phyloP scores from a whole-genome alignment of 371 early-diverging fungal genomes.

The Funneliformis caledonium region DNA sequence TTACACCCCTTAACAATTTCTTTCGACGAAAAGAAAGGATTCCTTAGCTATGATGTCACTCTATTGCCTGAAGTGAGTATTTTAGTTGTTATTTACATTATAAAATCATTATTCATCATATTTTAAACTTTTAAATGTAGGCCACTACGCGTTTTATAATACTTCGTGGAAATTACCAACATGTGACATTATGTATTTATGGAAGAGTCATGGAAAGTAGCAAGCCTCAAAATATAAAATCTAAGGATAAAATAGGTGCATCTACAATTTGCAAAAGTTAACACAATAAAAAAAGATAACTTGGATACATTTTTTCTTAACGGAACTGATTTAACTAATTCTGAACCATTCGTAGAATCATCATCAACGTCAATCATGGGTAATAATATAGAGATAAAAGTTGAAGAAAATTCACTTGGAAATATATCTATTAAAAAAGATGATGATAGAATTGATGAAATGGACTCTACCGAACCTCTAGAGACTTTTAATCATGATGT shows the following conservation, averaged over 20 bases:
- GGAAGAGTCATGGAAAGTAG: constrained; percentile 29
- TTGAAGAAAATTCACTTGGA: not conserved
- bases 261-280: not conserved
- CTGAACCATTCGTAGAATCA: not conserved
- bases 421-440: not conserved
- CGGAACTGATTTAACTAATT: constrained; percentile 2
- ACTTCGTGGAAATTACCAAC: constrained; percentile 33
- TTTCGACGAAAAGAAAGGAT: constrained; percentile 36
- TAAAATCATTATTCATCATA: not conserved
- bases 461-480: not conserved
- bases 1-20: constrained; percentile 38
- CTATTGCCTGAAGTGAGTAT: constrained; percentile 29
- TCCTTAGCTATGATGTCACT: constrained; percentile 30
- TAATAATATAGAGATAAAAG: not conserved
- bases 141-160: constrained; percentile 38
- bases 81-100: not conserved
- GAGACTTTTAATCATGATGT: not conserved
- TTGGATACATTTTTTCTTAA: not conserved
- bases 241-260: not conserved
- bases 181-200: constrained; percentile 38
- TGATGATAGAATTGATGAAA: not conserved
- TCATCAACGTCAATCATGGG: not conserved
- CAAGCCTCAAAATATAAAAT: not conserved
- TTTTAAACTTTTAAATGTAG: not conserved
- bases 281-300: constrained; percentile 7